Evolutionary conservation across 106 monocot genomes (phyloP), one percentile per base, ranked within the genome.

Genomic region (Acanthochlamys bracteata): DNA sequence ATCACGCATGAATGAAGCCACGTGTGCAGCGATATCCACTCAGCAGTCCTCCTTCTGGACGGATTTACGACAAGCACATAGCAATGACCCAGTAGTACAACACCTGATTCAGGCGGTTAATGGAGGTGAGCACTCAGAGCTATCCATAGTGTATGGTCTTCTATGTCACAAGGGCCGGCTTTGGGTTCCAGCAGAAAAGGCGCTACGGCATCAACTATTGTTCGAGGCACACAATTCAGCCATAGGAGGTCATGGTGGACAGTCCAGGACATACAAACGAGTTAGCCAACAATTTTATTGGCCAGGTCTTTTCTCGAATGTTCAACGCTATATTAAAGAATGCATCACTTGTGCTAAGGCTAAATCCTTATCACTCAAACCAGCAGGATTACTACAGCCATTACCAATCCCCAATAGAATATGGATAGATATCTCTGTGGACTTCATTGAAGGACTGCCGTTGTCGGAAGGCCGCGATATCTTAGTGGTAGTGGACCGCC

Each of bases 371-470:
- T 49, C 49, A 14, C 17, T 49, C 15, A 49, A 49, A 49, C 49
- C 49, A 49, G 60, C 49, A 13, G 47, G 70, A 1, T n/a, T 70
- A 7, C 53, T 71, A 0, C 52, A 61, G 39, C 61, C 61, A 2
- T 26, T 71, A 13, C 61, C 61, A 11, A 53, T 71, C 13, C 61
- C 62, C 11, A 17, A 27, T 0, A 8, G 14, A 39, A 54, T 55
- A 22, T 72, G 71, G 55, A 21, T 55, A 25, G 47, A 55, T 55
- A 24, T 72, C 14, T 17, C 49, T 0, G 41, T 72, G 54, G 71
- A 64, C 25, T 72, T 64, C n/a, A 64, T 72, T n/a, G 23, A 3
- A 6, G 42, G 42, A 0, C 12, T 63, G 4, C 41, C 71, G 7
- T 20, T 4, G 7, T 24, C 22, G 3, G 4, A 20, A 27, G 2